These are phyloP conservation scores for Salvia sclarea DNA, from an alignment of 305 asterid species.

Conservation along the genomic window DNA sequence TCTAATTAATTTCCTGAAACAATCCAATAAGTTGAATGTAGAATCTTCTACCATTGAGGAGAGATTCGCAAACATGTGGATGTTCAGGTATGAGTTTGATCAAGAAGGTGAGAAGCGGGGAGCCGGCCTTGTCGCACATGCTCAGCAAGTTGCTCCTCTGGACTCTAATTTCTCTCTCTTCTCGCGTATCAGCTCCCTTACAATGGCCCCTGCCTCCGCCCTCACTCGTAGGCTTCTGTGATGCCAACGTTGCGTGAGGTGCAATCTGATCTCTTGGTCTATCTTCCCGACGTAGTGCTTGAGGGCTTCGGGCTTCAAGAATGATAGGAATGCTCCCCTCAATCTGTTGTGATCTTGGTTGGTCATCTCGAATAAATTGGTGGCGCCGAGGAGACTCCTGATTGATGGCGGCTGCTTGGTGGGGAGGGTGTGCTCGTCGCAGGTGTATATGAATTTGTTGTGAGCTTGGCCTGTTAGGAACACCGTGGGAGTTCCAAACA, in stretches of 20 bases:
- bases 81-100: constrained; percentile 23
- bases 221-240: constrained; percentile 13
- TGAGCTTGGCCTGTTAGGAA: background rate
- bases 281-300: constrained; percentile 9
- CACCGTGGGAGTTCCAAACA: constrained; percentile 5
- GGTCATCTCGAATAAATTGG: background rate
- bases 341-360: constrained; percentile 17
- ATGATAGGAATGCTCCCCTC: constrained; percentile 8
- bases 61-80: constrained; percentile 13
- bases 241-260: constrained; percentile 15
- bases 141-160: background rate
- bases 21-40: too few relatives aligned
- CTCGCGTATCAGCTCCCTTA: constrained; percentile 7
- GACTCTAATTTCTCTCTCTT: constrained; percentile 11
- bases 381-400: constrained; percentile 3
- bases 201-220: background rate
- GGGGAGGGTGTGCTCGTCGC: background rate
- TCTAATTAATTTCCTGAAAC: too few relatives aligned
- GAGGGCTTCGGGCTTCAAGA: constrained; percentile 32
- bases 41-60: background rate
- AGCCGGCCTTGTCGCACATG: background rate
- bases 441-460: constrained; percentile 23
- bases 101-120: constrained; percentile 17
- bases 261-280: constrained; percentile 23
- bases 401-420: constrained; percentile 13